phyloP scores from a whole-genome alignment of 2,329 filamentous ascomycete species.

The Diaporthe helianthi region DNA sequence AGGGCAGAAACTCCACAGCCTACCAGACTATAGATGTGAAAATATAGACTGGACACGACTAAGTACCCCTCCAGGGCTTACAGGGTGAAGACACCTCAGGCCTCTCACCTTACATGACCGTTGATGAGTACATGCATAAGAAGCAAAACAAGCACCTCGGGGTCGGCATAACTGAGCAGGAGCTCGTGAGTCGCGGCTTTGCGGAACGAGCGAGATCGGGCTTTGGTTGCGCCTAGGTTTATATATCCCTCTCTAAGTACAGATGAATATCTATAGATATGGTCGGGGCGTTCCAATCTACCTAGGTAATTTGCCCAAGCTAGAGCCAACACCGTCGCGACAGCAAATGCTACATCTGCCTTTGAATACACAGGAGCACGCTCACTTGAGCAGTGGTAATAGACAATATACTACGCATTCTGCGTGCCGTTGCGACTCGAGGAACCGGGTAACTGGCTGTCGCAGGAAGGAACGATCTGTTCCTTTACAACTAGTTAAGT shows the following conservation, averaged over 20 bases:
- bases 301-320: slow-evolving; percentile 51
- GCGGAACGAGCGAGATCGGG: slow-evolving; percentile 52
- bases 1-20: slow-evolving; percentile 48
- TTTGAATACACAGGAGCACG: slow-evolving; percentile 13
- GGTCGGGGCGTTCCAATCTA: slow-evolving; percentile 54
- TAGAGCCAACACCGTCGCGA: slow-evolving; percentile 39
- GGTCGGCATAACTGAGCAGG: slow-evolving; percentile 48
- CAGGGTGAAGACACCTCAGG: slow-evolving; percentile 42
- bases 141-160: slow-evolving; percentile 56
- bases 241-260: slow-evolving; percentile 59
- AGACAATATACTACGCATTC: background rate
- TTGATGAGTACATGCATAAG: slow-evolving; percentile 55
- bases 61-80: too few relatives aligned
- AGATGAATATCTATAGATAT: slow-evolving; percentile 62
- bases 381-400: slow-evolving; percentile 7
- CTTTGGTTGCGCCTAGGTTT: slow-evolving; percentile 52
- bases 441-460: background rate
- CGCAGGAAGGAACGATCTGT: too few relatives aligned
- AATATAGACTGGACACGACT: slow-evolving; percentile 64
- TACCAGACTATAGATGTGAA: slow-evolving; percentile 53
- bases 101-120: slow-evolving; percentile 51
- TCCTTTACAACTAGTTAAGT: too few relatives aligned
- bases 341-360: slow-evolving; percentile 44
- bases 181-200: slow-evolving; percentile 55
- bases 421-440: background rate